Conservation (phyloP, 495 filamentous ascomycete genomes). For the Podospora tetraspora region DNA sequence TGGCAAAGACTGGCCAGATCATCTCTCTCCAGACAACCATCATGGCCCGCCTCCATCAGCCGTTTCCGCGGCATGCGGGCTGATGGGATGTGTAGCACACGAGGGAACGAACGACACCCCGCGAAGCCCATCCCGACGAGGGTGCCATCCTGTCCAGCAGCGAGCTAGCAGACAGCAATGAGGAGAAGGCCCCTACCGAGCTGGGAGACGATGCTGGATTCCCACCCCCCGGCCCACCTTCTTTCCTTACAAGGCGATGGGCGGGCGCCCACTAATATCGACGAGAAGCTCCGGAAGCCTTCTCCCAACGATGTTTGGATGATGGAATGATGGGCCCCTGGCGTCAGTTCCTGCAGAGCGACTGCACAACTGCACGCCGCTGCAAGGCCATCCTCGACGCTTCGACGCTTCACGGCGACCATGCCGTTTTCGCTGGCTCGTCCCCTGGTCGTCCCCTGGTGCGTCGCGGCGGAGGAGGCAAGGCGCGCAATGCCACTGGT, state of each 20-base stretch:
- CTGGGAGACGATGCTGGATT: conserved; percentile 10
- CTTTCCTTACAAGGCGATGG: conserved; percentile 8
- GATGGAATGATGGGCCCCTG: conserved; percentile 17
- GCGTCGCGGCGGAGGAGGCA: background rate
- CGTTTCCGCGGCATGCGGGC: conserved; percentile 17
- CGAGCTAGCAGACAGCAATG: conserved; percentile 8
- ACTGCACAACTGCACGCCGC: conserved; percentile 11
- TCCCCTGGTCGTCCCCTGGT: background rate
- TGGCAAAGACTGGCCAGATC: background rate
- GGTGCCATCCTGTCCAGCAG: conserved; percentile 13
- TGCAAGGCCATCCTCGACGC: conserved; percentile 9
- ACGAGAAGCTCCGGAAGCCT: conserved; percentile 5
- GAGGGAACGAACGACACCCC: conserved; percentile 13
- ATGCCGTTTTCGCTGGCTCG: conserved; percentile 1
- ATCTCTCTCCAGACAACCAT: background rate
- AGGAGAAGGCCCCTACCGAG: conserved; percentile 15
- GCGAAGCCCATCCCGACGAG: conserved; percentile 8
- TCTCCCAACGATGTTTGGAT: conserved; percentile 16
- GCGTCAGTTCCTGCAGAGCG: conserved; percentile 9
- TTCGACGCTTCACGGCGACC: background rate
- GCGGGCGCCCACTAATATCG: background rate
- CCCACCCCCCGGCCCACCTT: background rate
- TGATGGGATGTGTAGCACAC: conserved; percentile 18
- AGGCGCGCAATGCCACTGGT: background rate
- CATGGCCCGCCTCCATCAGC: conserved; percentile 11